Evolutionary conservation across 306 rosid genomes (phyloP).

Genomic region (Bauhinia variegata): DNA sequence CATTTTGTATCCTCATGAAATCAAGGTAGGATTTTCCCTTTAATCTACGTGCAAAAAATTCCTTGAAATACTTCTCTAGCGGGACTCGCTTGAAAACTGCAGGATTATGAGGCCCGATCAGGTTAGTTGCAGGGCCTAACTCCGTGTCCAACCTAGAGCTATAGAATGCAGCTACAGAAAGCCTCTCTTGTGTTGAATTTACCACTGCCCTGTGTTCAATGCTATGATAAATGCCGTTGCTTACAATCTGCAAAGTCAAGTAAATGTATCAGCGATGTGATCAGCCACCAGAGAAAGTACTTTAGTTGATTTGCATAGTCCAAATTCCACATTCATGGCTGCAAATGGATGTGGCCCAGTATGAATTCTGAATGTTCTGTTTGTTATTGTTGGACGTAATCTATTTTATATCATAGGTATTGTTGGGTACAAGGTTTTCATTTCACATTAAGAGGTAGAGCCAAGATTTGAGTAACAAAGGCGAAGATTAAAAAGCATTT

Average conservation of each 20-base stretch:
- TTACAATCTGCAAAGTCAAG: slow-evolving; percentile 27
- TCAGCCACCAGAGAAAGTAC: background rate
- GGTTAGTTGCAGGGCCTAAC: slow-evolving; percentile 35
- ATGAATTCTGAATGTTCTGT: too few species aligned
- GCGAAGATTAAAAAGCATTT: too few species aligned
- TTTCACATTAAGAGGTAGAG: too few species aligned
- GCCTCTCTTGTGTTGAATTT: slow-evolving; percentile 26
- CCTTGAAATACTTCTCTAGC: slow-evolving; percentile 21
- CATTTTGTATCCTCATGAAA: slow-evolving; percentile 32
- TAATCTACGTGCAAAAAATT: slow-evolving; percentile 33
- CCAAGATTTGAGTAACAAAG: too few species aligned
- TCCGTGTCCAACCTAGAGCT: slow-evolving; percentile 29
- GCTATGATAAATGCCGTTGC: slow-evolving; percentile 29
- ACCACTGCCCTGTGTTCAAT: slow-evolving; percentile 37
- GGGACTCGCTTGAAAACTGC: slow-evolving; percentile 24
- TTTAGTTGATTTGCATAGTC: too few species aligned
- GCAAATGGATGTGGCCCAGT: too few species aligned
- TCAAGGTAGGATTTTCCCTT: slow-evolving; percentile 38
- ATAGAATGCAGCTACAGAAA: slow-evolving; percentile 34
- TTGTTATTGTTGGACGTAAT: too few species aligned
- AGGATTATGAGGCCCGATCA: slow-evolving; percentile 26
- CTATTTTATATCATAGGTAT: too few species aligned
- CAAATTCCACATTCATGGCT: too few species aligned
- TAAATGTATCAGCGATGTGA: background rate
- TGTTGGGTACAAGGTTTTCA: too few species aligned